These are phyloP conservation scores for Murraya koenigii DNA, from an alignment of 345 rosid species.

Conservation along the genomic window DNA sequence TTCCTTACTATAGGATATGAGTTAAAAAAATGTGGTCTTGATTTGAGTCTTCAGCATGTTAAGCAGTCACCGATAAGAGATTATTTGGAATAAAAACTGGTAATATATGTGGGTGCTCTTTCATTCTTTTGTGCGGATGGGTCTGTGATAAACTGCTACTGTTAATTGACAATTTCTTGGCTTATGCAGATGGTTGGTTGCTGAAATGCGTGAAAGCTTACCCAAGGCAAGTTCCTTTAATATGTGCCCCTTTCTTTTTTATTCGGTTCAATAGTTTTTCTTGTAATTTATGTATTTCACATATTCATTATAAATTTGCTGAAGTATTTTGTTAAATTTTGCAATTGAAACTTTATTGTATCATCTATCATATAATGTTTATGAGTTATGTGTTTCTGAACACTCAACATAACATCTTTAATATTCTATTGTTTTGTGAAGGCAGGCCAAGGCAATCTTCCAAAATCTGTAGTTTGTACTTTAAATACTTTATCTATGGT, in stretches of 20 bases:
- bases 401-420: background rate
- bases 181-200: conserved; percentile 84
- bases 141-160: conserved; percentile 6
- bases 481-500: background rate
- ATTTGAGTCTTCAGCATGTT: background rate
- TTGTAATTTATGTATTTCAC: background rate
- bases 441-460: background rate
- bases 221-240: conserved; percentile 68
- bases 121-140: background rate
- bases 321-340: background rate
- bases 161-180: conserved; percentile 29
- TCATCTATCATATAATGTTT: background rate
- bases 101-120: background rate
- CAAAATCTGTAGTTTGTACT: background rate
- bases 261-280: background rate
- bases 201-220: conserved; percentile 83
- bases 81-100: background rate
- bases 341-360: background rate
- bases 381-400: background rate
- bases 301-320: background rate
- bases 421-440: background rate
- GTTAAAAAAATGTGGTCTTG: background rate
- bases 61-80: background rate
- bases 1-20: background rate
- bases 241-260: background rate